Base-by-base conservation (phyloP, 495 filamentous ascomycete genomes). In the Penicillium atrosanguineum region DNA sequence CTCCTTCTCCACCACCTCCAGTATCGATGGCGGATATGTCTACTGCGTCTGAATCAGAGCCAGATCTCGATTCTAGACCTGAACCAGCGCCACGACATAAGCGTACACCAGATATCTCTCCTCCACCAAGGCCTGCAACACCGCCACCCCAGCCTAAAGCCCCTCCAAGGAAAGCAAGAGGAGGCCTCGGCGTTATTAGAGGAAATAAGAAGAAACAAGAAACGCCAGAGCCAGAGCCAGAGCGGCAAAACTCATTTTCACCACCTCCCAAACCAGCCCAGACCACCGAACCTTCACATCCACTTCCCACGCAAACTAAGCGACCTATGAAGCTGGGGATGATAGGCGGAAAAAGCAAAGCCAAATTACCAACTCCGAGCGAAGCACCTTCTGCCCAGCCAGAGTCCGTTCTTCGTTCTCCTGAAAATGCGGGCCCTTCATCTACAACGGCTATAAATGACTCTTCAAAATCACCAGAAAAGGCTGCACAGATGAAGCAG, bases 101-200 rank as follows among this genome's bases (percentile, higher is more conserved):
- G 41, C 48, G 26, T 3, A 48, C 40, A 9, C 46, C 50, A 15
- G 43, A 23, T 7, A 39, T 25, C 31, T 42, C 61, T 26, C 52
- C 38, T n/a, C 18, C 48, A 37, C 41, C 58, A 11, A 42, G 48
- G 18, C 40, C 46, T 16, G 16, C 37, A n/a, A 43, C 53, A 40
- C 28, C 55, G 34, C 25, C 26, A n/a, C 12, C 57, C 7, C 37
- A 55, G 18, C 25, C 8, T 0, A 37, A 46, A 40, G 48, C 61
- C 7, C 39, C 50, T 8, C 60, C 53, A 1, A 59, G 63, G 16
- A 68, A 64, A 47, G 31, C 48, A 18, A 60, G 62, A 39, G 61
- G 59, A 19, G 62, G 57, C 5, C 57, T 75, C 14, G 64, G 72
- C 37, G 57, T 68, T 4, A 78, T 75, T 9, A 66, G 72, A n/a